A percentile compares a stretch with the other conserved stretches of the same genome.
Evolutionary conservation across 208 protist species (phyloP).

Genomic region (Leishmania guyanensis): DNA sequence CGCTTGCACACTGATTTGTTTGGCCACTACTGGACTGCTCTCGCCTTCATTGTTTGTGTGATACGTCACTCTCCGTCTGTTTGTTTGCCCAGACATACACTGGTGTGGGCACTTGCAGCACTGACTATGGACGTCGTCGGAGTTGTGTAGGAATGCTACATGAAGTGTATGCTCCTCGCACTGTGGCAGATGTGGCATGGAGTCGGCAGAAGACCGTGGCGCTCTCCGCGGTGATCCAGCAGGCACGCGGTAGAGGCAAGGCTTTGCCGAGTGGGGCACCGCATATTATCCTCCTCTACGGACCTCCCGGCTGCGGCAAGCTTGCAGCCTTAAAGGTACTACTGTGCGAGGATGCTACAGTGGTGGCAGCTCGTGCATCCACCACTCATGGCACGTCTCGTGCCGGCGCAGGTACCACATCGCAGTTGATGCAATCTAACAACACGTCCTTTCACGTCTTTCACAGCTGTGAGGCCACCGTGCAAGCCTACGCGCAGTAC

Average conservation of each 20-base stretch:
- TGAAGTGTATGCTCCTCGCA: constrained; percentile 66
- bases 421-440: background rate
- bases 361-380: background rate
- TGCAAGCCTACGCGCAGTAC: constrained; percentile 29
- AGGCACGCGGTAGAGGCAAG: constrained; percentile 9
- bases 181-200: constrained; percentile 59
- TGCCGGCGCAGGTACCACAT: background rate
- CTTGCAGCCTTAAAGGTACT: constrained; percentile 58
- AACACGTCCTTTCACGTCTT: constrained; percentile 21
- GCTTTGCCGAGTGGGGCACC: constrained; percentile 11
- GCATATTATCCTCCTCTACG: constrained; percentile 67
- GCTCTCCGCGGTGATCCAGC: constrained; percentile 39
- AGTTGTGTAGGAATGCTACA: constrained; percentile 50
- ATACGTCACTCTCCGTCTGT: constrained; percentile 3
- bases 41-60: background rate
- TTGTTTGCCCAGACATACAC: background rate
- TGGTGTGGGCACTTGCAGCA: background rate
- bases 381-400: background rate
- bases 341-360: constrained; percentile 25
- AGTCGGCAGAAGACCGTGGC: constrained; percentile 69
- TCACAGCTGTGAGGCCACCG: constrained; percentile 38
- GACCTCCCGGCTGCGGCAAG: constrained; percentile 81
- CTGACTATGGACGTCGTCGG: constrained; percentile 9
- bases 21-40: too few relatives aligned
- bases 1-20: background rate